Evolutionary conservation across 192 early-diverging fungal species (phyloP).

Genomic region (Backusella parvicylindrica): DNA sequence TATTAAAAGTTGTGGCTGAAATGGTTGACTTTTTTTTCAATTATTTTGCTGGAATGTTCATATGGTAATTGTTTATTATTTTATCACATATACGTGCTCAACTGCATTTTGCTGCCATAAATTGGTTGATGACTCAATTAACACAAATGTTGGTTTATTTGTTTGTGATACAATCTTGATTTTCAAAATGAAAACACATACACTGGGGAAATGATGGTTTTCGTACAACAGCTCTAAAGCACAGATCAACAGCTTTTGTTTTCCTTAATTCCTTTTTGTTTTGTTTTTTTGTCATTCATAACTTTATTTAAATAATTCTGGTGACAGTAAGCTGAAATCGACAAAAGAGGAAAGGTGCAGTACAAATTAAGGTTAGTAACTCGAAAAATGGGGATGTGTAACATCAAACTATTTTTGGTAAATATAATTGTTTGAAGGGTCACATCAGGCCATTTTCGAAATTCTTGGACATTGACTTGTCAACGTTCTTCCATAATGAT

Average conservation of each 20-base stretch:
- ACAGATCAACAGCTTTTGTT: neutral
- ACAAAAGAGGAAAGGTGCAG: neutral
- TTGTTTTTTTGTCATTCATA: neutral
- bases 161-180: neutral
- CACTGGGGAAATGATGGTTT: neutral
- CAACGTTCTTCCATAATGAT: neutral
- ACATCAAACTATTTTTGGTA: neutral
- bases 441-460: neutral
- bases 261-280: neutral
- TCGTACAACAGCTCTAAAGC: neutral
- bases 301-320: neutral
- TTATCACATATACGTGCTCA: neutral
- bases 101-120: neutral
- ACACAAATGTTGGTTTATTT: neutral
- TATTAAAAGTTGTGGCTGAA: neutral
- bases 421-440: neutral
- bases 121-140: neutral
- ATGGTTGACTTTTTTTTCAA: neutral
- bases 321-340: neutral
- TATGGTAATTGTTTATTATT: neutral
- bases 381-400: constrained; percentile 12
- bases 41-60: neutral
- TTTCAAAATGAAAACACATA: neutral
- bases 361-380: neutral
- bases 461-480: neutral